phyloP scores from a whole-genome alignment of 345 rosid species.

The Gossypium mustelinum region DNA sequence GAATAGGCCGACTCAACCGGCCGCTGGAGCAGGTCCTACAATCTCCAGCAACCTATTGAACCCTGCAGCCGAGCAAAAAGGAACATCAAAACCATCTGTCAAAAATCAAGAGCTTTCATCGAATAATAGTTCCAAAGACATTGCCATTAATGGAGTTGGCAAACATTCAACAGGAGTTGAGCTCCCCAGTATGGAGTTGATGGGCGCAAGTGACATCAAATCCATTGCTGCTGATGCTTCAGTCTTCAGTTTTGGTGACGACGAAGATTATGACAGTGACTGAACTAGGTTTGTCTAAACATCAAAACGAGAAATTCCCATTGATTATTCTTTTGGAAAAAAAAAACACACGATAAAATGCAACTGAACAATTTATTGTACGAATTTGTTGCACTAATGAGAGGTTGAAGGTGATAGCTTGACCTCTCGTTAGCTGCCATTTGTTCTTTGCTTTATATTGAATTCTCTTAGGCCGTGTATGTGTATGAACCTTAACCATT shows the following conservation, averaged over 20 bases:
- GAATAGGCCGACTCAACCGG: slow-evolving; percentile 19
- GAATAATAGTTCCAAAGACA: neutral
- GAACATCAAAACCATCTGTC: neutral
- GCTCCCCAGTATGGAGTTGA: neutral
- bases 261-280: slow-evolving; percentile 1
- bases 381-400: neutral
- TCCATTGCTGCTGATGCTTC: slow-evolving; percentile 7
- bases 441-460: too few species aligned
- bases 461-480: too few species aligned
- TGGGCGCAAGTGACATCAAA: slow-evolving; percentile 5
- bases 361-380: neutral
- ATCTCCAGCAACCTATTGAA: slow-evolving; percentile 16
- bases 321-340: neutral
- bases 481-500: too few species aligned
- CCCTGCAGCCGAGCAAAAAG: slow-evolving; percentile 17
- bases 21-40: slow-evolving; percentile 7
- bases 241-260: neutral
- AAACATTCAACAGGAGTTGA: slow-evolving; percentile 25
- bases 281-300: neutral
- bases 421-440: too few species aligned
- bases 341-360: neutral
- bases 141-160: slow-evolving; percentile 9
- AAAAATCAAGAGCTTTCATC: neutral
- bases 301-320: neutral
- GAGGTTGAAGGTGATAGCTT: too few species aligned